phyloP scores from a whole-genome alignment of 176 grass and related monocot genomes.

The Triticum monococcum region DNA sequence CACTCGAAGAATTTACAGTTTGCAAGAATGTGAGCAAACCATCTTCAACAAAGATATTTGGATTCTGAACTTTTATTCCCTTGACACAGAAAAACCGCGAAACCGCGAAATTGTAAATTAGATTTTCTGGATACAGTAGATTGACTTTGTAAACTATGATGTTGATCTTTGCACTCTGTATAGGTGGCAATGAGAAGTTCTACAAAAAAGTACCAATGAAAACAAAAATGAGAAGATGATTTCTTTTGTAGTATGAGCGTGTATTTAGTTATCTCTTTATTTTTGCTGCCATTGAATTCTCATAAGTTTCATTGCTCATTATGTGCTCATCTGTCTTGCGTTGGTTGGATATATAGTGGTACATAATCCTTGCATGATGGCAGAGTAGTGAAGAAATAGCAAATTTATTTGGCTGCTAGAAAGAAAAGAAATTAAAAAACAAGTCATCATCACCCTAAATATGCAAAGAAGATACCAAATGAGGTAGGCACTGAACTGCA shows the following conservation, averaged over 20 bases:
- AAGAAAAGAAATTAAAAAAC: background rate
- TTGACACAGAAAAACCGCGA: slow-evolving; percentile 74
- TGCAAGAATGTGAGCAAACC: no score
- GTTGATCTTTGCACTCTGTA: slow-evolving; percentile 44
- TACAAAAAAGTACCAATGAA: background rate
- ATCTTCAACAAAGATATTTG: slow-evolving; percentile 38
- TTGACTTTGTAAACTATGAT: slow-evolving; percentile 17
- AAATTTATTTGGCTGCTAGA: slow-evolving; percentile 70
- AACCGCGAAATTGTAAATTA: slow-evolving; percentile 12
- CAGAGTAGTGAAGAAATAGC: slow-evolving; percentile 82
- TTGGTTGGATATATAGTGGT: slow-evolving; percentile 84
- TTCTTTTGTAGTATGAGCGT: slow-evolving; percentile 61
- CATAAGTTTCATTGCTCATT: slow-evolving; percentile 55
- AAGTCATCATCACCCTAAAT: background rate
- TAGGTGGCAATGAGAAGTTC: background rate
- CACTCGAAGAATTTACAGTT: no score
- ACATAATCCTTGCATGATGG: slow-evolving; percentile 69
- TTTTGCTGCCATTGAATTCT: slow-evolving; percentile 61
- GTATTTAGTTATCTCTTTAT: slow-evolving; percentile 73
- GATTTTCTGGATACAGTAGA: background rate
- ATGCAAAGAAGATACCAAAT: slow-evolving; percentile 21
- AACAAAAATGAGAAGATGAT: slow-evolving; percentile 11
- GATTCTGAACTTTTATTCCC: slow-evolving; percentile 69
- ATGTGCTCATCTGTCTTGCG: slow-evolving; percentile 70
- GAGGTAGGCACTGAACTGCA: background rate